Conservation (phyloP, 2,329 filamentous ascomycete species). For the Colletotrichum tofieldiae region DNA sequence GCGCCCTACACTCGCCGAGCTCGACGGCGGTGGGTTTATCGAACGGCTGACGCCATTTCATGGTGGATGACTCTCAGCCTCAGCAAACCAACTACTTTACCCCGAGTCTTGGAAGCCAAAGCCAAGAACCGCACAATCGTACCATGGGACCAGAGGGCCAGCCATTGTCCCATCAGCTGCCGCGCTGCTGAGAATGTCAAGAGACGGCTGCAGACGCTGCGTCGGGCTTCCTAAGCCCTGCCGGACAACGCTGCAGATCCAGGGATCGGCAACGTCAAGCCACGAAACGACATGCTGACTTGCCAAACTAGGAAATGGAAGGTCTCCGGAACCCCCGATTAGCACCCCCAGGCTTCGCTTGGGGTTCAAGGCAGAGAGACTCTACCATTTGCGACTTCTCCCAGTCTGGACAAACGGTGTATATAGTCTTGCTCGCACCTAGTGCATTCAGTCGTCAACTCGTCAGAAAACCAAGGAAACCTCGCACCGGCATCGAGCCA, state of each 20-base stretch:
- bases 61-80: neutral
- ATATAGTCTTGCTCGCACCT: neutral
- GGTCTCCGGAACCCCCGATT: neutral
- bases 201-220: neutral
- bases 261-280: neutral
- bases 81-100: neutral
- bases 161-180: neutral
- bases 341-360: neutral
- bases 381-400: neutral
- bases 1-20: neutral
- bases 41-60: neutral
- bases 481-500: neutral
- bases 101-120: too few species aligned
- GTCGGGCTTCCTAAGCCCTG: neutral
- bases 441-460: too few species aligned
- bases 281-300: neutral
- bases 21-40: neutral
- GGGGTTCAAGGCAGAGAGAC: neutral
- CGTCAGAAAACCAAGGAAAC: neutral
- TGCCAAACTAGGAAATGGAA: neutral
- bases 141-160: too few species aligned
- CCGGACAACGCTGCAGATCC: neutral
- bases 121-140: neutral
- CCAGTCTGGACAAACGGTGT: neutral
- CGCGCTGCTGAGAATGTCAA: neutral